Percentiles rank a stretch among this genome's conserved stretches.
phyloP scores from a whole-genome alignment of 2,329 filamentous ascomycete genomes.

The Colletotrichum noveboracense region DNA sequence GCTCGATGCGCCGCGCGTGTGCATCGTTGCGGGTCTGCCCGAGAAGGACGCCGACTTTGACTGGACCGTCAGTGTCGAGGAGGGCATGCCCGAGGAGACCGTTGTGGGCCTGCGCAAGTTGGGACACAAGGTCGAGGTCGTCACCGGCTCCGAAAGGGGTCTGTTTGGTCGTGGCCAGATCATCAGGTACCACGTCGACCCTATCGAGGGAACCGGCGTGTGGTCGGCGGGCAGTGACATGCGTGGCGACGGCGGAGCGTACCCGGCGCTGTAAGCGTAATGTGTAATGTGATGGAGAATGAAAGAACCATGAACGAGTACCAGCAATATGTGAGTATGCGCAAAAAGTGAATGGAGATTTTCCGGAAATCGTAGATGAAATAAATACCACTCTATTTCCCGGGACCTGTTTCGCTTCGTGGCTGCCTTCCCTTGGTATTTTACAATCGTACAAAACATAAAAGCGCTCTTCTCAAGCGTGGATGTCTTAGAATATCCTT shows the following conservation, averaged over 20 bases:
- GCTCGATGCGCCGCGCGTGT: conserved; percentile 89
- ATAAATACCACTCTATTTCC: conserved; percentile 9
- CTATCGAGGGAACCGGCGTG: conserved; percentile 69
- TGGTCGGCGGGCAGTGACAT: conserved; percentile 92
- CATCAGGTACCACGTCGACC: conserved; percentile 77
- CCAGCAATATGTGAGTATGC: neutral
- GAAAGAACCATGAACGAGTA: neutral
- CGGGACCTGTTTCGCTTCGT: neutral
- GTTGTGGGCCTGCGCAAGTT: conserved; percentile 69
- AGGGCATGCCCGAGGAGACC: conserved; percentile 75
- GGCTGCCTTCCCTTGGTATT: conserved; percentile 3
- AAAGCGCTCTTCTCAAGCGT: neutral
- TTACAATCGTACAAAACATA: conserved; percentile 18
- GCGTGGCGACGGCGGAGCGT: conserved; percentile 79
- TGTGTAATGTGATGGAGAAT: neutral
- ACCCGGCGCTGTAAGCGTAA: conserved; percentile 42
- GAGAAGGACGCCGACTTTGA: conserved; percentile 63
- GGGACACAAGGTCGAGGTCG: conserved; percentile 76
- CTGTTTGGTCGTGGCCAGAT: conserved; percentile 89
- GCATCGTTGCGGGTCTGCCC: conserved; percentile 78
- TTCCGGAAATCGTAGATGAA: neutral
- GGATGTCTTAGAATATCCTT: neutral
- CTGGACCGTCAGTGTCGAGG: conserved; percentile 77
- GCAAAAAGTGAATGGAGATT: neutral
- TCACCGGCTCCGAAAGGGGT: conserved; percentile 68